phyloP scores from a whole-genome alignment of 192 early-diverging fungal species.

The Ambispora gerdemannii region DNA sequence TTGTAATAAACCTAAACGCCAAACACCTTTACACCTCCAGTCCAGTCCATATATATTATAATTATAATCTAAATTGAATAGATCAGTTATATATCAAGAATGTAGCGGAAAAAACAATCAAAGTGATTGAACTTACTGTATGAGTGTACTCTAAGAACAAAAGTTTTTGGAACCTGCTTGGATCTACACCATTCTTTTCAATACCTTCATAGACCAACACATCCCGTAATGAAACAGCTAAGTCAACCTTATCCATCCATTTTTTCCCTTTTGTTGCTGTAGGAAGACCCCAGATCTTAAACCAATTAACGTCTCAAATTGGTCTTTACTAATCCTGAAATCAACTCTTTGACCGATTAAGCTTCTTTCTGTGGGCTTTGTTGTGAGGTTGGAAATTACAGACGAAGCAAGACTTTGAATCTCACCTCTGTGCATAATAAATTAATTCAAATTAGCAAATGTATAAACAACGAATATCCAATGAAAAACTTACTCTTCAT shows the following conservation, averaged over 20 bases:
- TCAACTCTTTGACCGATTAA: slow-evolving; percentile 3
- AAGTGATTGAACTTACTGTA: slow-evolving; percentile 7
- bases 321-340: not conserved
- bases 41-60: slow-evolving; percentile 21
- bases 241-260: slow-evolving; percentile 22
- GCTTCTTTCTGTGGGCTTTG: slow-evolving; percentile 12
- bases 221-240: not conserved
- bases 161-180: slow-evolving; percentile 2
- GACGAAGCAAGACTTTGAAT: slow-evolving; percentile 10
- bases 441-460: not conserved
- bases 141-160: not conserved
- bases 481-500: slow-evolving; percentile 24
- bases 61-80: slow-evolving; percentile 28
- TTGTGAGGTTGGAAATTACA: not conserved
- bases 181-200: slow-evolving; percentile 13
- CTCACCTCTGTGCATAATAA: slow-evolving; percentile 9
- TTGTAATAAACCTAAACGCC: slow-evolving; percentile 13
- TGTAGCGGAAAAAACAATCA: slow-evolving; percentile 12
- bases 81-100: not conserved
- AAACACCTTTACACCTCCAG: not conserved
- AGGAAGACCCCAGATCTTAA: slow-evolving; percentile 16
- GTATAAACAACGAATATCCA: slow-evolving; percentile 9
- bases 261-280: not conserved
- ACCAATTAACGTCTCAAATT: slow-evolving; percentile 2
- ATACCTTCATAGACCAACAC: slow-evolving; percentile 11